These are phyloP conservation scores for Xanthoconium purpureum DNA, from an alignment of 768 basidiomycete species.

Conservation along the genomic window DNA sequence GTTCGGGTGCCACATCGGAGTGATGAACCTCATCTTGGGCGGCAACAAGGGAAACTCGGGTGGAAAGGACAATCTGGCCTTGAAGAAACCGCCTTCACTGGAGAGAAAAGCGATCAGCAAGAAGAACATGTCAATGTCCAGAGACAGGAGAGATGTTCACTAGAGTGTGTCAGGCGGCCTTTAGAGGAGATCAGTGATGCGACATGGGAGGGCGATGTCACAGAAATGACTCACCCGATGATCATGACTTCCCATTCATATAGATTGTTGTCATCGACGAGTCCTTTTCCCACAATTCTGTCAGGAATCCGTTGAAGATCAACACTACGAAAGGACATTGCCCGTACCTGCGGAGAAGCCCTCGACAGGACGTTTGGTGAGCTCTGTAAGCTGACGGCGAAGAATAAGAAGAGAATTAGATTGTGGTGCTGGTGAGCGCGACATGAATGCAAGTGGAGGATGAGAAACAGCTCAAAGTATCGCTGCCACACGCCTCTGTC, in stretches of 20 bases:
- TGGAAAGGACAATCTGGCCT: conserved; percentile 86
- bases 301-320: conserved; percentile 34
- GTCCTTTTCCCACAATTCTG: conserved; percentile 50
- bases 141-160: conserved; percentile 41
- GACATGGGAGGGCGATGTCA: conserved; percentile 11
- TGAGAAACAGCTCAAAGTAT: neutral
- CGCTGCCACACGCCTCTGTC: neutral
- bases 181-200: conserved; percentile 19
- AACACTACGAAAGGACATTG: conserved; percentile 24
- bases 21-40: conserved; percentile 95
- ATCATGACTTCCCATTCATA: conserved; percentile 97
- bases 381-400: conserved; percentile 75
- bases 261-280: conserved; percentile 92
- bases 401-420: conserved; percentile 50
- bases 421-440: conserved; percentile 31
- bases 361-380: conserved; percentile 91
- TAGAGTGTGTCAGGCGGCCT: conserved; percentile 94
- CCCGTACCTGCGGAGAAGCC: conserved; percentile 89
- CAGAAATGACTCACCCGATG: conserved; percentile 65
- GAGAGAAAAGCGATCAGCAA: conserved; percentile 3
- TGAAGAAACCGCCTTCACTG: conserved; percentile 96
- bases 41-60: conserved; percentile 86
- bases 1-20: conserved; percentile 97
- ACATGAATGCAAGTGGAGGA: conserved; percentile 14
- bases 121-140: neutral